These are phyloP conservation scores for Acanthamoeba divionensis DNA, from an alignment of 208 protist genomes.

Conservation along the genomic window DNA sequence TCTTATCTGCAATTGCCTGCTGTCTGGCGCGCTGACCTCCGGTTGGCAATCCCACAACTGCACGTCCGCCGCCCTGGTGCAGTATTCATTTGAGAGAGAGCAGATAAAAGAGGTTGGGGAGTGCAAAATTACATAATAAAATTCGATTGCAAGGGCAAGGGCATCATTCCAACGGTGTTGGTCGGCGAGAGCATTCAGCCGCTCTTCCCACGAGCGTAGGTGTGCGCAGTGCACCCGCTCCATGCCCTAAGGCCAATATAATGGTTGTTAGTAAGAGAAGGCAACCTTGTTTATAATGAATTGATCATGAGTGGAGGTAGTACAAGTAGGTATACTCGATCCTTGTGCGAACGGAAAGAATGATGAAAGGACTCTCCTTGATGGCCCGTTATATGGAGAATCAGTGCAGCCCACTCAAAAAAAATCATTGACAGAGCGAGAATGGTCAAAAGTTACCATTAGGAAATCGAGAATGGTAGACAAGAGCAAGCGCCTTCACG, in stretches of 20 bases:
- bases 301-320: neutral
- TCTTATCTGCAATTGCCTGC: slow-evolving; percentile 56
- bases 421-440: neutral
- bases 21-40: slow-evolving; percentile 14
- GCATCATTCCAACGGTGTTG: slow-evolving; percentile 63
- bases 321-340: neutral
- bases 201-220: slow-evolving; percentile 60
- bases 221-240: slow-evolving; percentile 58
- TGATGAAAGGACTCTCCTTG: slow-evolving; percentile 47
- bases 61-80: slow-evolving; percentile 52
- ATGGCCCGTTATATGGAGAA: no score
- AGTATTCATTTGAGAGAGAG: neutral
- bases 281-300: neutral
- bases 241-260: slow-evolving; percentile 34
- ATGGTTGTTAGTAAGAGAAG: neutral
- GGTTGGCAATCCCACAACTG: slow-evolving; percentile 51
- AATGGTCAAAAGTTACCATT: no score
- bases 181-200: slow-evolving; percentile 22
- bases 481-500: slow-evolving; percentile 49
- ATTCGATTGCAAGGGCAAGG: slow-evolving; percentile 58
- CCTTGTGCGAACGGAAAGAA: slow-evolving; percentile 27
- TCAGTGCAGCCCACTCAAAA: slow-evolving; percentile 25
- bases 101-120: neutral
- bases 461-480: slow-evolving; percentile 58
- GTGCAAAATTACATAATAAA: slow-evolving; percentile 52